A percentile compares a stretch with the other conserved stretches of the same genome.
Evolutionary conservation across 2,329 filamentous ascomycete genomes (phyloP).

Genomic region (Aspergillus fumigatiaffinis): DNA sequence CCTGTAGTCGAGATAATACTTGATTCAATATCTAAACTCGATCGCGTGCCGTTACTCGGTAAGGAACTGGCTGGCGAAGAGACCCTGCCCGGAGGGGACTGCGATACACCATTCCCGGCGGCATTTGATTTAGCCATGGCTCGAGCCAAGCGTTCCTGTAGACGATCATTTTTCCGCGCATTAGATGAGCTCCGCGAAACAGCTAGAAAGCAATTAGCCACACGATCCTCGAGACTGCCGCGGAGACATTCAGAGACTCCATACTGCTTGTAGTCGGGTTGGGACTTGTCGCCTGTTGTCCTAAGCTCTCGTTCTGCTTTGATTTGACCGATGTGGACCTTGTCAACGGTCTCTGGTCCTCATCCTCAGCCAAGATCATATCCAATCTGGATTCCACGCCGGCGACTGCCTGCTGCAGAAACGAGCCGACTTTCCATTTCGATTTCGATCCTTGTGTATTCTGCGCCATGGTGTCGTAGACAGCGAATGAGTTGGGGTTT

Average conservation of each 20-base stretch:
- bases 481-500: neutral
- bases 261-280: conserved; percentile 27
- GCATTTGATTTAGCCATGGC: conserved; percentile 72
- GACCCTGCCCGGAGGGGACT: conserved; percentile 46
- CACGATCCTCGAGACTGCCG: neutral
- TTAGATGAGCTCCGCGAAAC: conserved; percentile 63
- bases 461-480: conserved; percentile 27
- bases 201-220: conserved; percentile 34
- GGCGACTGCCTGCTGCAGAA: conserved; percentile 85
- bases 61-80: conserved; percentile 51
- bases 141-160: conserved; percentile 85
- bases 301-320: conserved; percentile 33
- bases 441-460: conserved; percentile 46
- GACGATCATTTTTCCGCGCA: conserved; percentile 68
- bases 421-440: conserved; percentile 65
- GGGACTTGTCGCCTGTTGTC: conserved; percentile 17
- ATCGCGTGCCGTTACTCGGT: conserved; percentile 43
- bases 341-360: conserved; percentile 15
- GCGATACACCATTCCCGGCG: conserved; percentile 44
- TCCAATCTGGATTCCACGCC: conserved; percentile 92
- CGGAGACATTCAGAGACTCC: conserved; percentile 5
- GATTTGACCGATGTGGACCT: conserved; percentile 24
- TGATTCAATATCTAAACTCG: conserved; percentile 35
- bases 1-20: conserved; percentile 18
- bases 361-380: conserved; percentile 80